Percentiles rank a stretch among this genome's conserved stretches.
Conservation (phyloP, 2,329 filamentous ascomycete species). For the Xylaria multiplex region DNA sequence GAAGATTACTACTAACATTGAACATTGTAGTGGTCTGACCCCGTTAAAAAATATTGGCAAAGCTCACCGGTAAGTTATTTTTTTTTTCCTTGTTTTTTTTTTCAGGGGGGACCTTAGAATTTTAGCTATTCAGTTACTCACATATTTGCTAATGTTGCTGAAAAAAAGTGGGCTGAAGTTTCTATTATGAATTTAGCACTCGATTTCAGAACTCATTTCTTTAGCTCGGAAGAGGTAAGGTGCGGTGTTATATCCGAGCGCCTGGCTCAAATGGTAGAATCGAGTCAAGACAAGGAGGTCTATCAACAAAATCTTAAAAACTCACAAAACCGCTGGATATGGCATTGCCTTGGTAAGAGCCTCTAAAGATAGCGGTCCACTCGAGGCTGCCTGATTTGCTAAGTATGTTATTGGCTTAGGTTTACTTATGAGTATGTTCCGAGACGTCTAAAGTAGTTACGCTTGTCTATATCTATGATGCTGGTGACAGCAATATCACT, state of each 20-base stretch:
- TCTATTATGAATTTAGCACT: no score
- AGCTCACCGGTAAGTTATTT: conserved; percentile 5
- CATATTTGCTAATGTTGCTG: neutral
- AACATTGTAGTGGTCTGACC: neutral
- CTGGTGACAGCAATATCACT: neutral
- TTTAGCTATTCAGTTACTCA: no score
- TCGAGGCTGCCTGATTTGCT: neutral
- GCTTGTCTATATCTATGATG: neutral
- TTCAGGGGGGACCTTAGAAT: no score
- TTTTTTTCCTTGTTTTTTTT: no score
- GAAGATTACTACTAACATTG: neutral
- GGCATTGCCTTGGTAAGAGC: conserved; percentile 10
- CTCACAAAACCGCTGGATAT: neutral
- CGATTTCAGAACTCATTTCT: neutral
- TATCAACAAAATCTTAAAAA: no score
- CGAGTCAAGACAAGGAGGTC: no score
- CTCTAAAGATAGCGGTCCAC: neutral
- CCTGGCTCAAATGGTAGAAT: neutral
- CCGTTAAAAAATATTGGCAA: neutral
- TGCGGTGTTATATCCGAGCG: neutral
- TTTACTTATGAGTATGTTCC: conserved; percentile 17
- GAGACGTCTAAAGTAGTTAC: neutral
- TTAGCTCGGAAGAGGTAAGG: neutral
- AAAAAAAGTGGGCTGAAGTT: neutral
- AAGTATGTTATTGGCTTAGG: conserved; percentile 8